A percentile compares a stretch with the other conserved stretches of the same genome.
phyloP scores from a whole-genome alignment of 2,329 filamentous ascomycete species.

The Aspergillus pseudotamarii region DNA sequence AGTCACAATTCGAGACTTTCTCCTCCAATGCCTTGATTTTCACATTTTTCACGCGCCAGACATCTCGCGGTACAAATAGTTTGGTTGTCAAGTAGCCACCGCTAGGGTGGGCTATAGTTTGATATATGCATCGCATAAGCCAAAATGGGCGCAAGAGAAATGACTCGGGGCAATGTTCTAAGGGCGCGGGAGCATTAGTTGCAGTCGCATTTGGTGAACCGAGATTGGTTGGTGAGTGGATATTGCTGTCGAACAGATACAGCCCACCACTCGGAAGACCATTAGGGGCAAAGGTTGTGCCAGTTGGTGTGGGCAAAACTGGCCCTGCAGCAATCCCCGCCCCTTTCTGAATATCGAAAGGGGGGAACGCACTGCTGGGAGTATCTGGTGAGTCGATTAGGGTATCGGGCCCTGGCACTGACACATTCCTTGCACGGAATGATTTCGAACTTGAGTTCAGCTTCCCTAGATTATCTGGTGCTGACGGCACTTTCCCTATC shows the following conservation, averaged over 20 bases:
- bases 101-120: constrained; percentile 86
- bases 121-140: constrained; percentile 93
- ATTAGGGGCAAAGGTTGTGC: constrained; percentile 60
- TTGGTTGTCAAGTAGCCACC: constrained; percentile 91
- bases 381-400: constrained; percentile 73
- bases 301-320: constrained; percentile 68
- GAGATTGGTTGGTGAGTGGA: constrained; percentile 67
- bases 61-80: constrained; percentile 87
- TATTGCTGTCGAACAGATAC: constrained; percentile 80
- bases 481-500: constrained; percentile 44
- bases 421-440: constrained; percentile 74
- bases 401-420: constrained; percentile 61
- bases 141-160: constrained; percentile 92
- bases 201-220: constrained; percentile 67
- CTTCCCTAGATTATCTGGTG: constrained; percentile 58
- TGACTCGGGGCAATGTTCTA: constrained; percentile 91
- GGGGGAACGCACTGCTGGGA: constrained; percentile 69
- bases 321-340: constrained; percentile 59
- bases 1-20: constrained; percentile 88
- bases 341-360: constrained; percentile 49
- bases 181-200: constrained; percentile 69
- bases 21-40: constrained; percentile 91
- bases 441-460: constrained; percentile 73
- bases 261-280: constrained; percentile 67
- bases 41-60: constrained; percentile 91